Base-by-base conservation (phyloP, 2,329 filamentous ascomycete species). In the Lojkania enalia region DNA sequence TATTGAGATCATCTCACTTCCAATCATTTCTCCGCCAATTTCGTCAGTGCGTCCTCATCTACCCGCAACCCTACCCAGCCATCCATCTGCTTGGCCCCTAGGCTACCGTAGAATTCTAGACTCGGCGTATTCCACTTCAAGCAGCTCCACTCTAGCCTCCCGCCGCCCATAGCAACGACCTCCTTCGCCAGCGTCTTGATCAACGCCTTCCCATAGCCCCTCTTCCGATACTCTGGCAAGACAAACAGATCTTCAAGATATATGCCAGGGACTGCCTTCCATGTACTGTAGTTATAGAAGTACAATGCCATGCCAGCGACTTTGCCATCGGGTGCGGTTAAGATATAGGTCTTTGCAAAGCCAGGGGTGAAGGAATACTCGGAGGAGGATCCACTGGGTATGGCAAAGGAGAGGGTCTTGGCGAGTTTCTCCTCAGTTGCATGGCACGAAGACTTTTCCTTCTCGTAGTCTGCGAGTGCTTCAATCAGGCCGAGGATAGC, bases 241-340 rank as follows among this genome's bases (percentile, higher is more conserved):
- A 99, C 89, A 62, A 86, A 96, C n/a, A 97, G 75, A 64, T 97
- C 92, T 70, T 97, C 92, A 27, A 97, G 84, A 70, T 95, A 96
- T 63, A 99, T 87, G 2, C 92, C 92, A 0, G 91, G 83, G 35
- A 81, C 82, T n/a, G 87, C 82, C 6, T 87, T 82, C 94, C 94
- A 97, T 0, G 92, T 96, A 63, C 85, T 90, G 73, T 96, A 97
- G 73, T 92, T 97, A 77, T 92, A 90, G 70, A 95, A 97, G 74
- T 90, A 96, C 30, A 96, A 73, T 1, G 90, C 90, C 81, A 96
- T 89, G 36, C 87, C 90, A 0, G 83, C 87, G 69, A 81, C 64
- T 21, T 67, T 60, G 32, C 59, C 65, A 20, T 67, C 63, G 13
- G 65, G 59, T 15, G 76, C 73, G 1, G 68, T 67, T 42, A 92